Conservation (phyloP, 2,329 filamentous ascomycete genomes). For the Geosmithia putterillii region DNA sequence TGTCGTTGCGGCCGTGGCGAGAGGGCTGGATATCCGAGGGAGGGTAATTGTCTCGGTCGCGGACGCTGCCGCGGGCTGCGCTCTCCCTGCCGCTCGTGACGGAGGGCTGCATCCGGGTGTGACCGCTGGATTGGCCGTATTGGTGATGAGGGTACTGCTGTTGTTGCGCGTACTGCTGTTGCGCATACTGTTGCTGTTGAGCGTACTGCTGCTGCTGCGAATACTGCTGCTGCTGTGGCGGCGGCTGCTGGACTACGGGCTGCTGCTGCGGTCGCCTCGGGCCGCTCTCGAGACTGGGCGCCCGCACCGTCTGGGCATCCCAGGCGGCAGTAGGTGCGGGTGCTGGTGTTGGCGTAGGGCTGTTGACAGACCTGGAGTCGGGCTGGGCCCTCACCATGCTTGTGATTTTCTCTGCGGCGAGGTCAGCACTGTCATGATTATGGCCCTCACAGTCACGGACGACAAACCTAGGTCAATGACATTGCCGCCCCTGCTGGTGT, state of each 20-base stretch:
- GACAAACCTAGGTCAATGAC: constrained; percentile 73
- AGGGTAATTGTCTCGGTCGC: constrained; percentile 33
- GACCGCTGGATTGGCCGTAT: constrained; percentile 6
- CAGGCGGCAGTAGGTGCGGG: constrained; percentile 31
- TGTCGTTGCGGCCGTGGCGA: constrained; percentile 65
- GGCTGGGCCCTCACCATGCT: constrained; percentile 75
- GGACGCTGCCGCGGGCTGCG: constrained; percentile 23
- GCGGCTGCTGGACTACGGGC: constrained; percentile 13
- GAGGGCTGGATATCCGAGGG: constrained; percentile 30
- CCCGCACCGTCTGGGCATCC: constrained; percentile 48
- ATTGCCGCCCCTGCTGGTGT: constrained; percentile 87
- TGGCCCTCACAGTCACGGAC: constrained; percentile 6
- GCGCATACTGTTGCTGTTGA: constrained; percentile 7
- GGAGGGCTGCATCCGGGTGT: not conserved
- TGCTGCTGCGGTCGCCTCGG: constrained; percentile 21
- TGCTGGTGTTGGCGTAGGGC: constrained; percentile 43
- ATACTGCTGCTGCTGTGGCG: no score
- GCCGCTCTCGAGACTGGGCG: constrained; percentile 34
- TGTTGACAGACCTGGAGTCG: constrained; percentile 44
- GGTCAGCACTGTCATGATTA: constrained; percentile 8
- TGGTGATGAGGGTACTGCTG: constrained; percentile 12
- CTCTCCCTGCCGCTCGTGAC: constrained; percentile 21
- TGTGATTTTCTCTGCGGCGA: constrained; percentile 72
- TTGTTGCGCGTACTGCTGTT: no score
- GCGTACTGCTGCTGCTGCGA: constrained; percentile 14